Conservation (phyloP, 129 eudicot genomes). For the Chrysanthemum seticuspe region DNA sequence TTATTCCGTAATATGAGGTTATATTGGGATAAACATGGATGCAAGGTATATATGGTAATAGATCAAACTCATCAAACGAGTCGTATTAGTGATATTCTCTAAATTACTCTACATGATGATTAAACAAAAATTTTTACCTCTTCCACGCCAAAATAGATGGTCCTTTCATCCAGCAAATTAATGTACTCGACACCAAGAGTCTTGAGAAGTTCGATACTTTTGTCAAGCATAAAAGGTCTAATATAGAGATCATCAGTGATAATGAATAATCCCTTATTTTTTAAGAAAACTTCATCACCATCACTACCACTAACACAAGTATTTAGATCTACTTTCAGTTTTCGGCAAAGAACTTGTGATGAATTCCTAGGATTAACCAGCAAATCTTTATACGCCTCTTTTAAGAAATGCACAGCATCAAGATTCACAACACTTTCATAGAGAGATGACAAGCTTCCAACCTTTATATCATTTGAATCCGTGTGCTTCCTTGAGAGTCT, state of each 20-base stretch:
- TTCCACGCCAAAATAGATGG: background rate
- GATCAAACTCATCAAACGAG: background rate
- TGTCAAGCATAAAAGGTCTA: conserved; percentile 19
- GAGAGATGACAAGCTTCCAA: conserved; percentile 40
- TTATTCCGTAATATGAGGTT: too few species aligned
- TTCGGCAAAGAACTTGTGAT: conserved; percentile 18
- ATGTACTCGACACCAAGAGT: conserved; percentile 20
- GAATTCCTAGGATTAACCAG: conserved; percentile 34
- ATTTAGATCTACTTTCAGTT: conserved; percentile 23
- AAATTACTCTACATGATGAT: too few species aligned
- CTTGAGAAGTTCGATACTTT: conserved; percentile 26
- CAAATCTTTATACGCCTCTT: conserved; percentile 22
- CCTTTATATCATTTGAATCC: conserved; percentile 15
- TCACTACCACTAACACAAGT: background rate
- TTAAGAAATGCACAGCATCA: conserved; percentile 23
- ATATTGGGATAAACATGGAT: too few species aligned
- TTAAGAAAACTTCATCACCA: conserved; percentile 20
- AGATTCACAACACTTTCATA: conserved; percentile 32
- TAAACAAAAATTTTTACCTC: conserved; percentile 14
- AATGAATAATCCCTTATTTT: conserved; percentile 16
- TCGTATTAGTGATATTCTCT: too few species aligned
- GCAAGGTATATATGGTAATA: too few species aligned
- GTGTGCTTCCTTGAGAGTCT: conserved; percentile 13
- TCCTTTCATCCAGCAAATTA: too few species aligned
- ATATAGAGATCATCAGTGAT: conserved; percentile 34